Evolutionary conservation across 2,329 filamentous ascomycete genomes (phyloP), one percentile per base, ranked within the genome.

Genomic region (Colletotrichum spaethianum): DNA sequence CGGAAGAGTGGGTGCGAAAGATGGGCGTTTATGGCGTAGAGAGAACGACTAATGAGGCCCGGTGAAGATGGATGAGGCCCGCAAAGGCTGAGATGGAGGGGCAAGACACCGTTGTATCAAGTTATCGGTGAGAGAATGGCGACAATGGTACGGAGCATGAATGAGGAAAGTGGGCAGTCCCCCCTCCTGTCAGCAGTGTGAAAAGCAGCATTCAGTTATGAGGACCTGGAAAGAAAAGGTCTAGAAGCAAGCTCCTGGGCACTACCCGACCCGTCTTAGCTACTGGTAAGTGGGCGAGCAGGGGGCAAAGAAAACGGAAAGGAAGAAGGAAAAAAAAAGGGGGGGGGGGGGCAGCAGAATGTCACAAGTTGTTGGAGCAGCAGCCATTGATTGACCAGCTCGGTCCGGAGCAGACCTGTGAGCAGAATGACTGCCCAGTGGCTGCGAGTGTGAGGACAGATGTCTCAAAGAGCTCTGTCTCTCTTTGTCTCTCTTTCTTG

Each of bases 361-460:
- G 14, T n/a, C n/a, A n/a, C 20, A 50, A 31, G n/a, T 64, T 18
- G 38, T 33, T 59, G 61, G 20, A 28, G 55, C 50, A 56, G 52
- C 38, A 48, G 48, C 53, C 36, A 55, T 56, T 36, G 28, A 56
- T 50, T 42, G 14, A 50, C 5, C 40, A n/a, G 26, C 16, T 42
- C 38, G 26, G 26, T 53, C 23, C 31, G 11, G 42, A 18, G n/a
- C 38, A 20, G 40, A n/a, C n/a, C 18, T 64, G 31, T 14, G 59
- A 72, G 69, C 64, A 72, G 64, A 69, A 69, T 55, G 44, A 46
- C 65, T 72, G 69, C 69, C 53, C 59, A 55, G 69, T 69, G 59
- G 52, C 69, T 69, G 52, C 26, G 26, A 52, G 11, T 48, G 33
- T 20, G 55, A 59, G 33, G 55, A 28, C 40, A n/a, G 16, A 26